A percentile compares a stretch with the other conserved stretches of the same genome.
These are phyloP conservation scores for Excoecaria agallocha DNA, from an alignment of 345 rosid species.

Conservation along the genomic window DNA sequence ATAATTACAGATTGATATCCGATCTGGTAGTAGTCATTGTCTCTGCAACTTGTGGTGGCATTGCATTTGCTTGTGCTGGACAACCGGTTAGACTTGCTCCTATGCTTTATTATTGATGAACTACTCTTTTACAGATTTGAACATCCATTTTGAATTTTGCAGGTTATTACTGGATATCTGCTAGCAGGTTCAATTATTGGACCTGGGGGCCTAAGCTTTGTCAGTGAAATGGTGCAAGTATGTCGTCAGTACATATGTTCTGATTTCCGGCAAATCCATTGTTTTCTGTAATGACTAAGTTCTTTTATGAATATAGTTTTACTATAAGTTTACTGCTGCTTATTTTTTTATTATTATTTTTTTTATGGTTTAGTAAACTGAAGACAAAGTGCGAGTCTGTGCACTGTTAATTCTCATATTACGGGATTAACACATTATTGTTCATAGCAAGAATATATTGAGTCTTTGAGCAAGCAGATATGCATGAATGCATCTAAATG, in stretches of 20 bases:
- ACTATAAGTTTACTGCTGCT: not conserved
- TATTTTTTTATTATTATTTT: not conserved
- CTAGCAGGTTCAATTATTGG: conserved; percentile 92
- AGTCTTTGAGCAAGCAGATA: not conserved
- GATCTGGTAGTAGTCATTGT: conserved; percentile 96
- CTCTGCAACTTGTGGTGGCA: conserved; percentile 99
- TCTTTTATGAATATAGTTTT: not conserved
- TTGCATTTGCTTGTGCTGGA: conserved; percentile 99
- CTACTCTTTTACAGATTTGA: conserved; percentile 5
- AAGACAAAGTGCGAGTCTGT: conserved; percentile 1
- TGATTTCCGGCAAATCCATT: not conserved
- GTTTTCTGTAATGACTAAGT: not conserved
- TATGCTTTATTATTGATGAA: conserved; percentile 9
- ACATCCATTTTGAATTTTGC: conserved; percentile 19
- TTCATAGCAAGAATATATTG: not conserved
- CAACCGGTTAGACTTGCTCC: conserved; percentile 71
- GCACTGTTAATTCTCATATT: not conserved
- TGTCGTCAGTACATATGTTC: conserved; percentile 27
- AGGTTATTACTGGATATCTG: conserved; percentile 94
- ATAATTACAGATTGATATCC: conserved; percentile 78
- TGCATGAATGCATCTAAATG: not conserved
- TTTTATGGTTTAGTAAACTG: conserved; percentile 6
- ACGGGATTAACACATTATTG: not conserved
- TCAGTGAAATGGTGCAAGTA: conserved; percentile 99
- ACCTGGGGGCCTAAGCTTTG: conserved; percentile 93